Conservation (phyloP, 352 stramenopile species). For the Pythium pyrilobum region DNA sequence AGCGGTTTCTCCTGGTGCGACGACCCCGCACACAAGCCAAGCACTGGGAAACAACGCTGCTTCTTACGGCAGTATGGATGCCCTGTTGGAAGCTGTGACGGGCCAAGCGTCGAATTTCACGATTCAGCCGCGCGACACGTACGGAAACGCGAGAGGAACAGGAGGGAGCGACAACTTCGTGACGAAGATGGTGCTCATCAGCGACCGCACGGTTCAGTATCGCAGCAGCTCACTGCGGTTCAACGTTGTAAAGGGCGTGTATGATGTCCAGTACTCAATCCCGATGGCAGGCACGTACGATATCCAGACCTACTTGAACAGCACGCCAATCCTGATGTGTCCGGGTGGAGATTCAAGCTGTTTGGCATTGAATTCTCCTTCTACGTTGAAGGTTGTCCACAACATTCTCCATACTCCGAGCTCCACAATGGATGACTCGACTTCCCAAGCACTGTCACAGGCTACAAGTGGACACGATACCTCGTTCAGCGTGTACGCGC, state of each 20-base stretch:
- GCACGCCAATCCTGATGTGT: constrained; percentile 89
- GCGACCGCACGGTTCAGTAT: constrained; percentile 64
- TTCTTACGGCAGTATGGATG: constrained; percentile 73
- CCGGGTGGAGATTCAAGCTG: constrained; percentile 39
- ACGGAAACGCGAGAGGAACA: constrained; percentile 72
- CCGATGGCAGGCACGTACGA: constrained; percentile 85
- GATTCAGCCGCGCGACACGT: constrained; percentile 95
- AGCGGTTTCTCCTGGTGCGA: constrained; percentile 80
- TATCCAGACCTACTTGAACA: constrained; percentile 72
- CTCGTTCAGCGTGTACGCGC: constrained; percentile 81
- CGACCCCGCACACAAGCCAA: constrained; percentile 86
- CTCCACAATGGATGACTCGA: constrained; percentile 80
- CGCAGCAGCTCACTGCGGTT: constrained; percentile 64
- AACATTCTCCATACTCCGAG: constrained; percentile 79
- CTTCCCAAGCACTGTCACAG: constrained; percentile 54
- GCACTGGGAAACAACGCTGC: constrained; percentile 60
- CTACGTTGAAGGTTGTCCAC: constrained; percentile 87
- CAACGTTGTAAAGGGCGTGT: constrained; percentile 57
- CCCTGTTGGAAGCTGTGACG: constrained; percentile 87
- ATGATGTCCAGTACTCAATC: constrained; percentile 93
- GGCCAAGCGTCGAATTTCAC: constrained; percentile 91
- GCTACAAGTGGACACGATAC: constrained; percentile 84
- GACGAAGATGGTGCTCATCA: constrained; percentile 76
- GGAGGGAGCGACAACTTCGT: constrained; percentile 67
- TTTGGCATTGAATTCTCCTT: constrained; percentile 37